Conservation (phyloP, 768 basidiomycete genomes). For the Aureoboletus auriporus region DNA sequence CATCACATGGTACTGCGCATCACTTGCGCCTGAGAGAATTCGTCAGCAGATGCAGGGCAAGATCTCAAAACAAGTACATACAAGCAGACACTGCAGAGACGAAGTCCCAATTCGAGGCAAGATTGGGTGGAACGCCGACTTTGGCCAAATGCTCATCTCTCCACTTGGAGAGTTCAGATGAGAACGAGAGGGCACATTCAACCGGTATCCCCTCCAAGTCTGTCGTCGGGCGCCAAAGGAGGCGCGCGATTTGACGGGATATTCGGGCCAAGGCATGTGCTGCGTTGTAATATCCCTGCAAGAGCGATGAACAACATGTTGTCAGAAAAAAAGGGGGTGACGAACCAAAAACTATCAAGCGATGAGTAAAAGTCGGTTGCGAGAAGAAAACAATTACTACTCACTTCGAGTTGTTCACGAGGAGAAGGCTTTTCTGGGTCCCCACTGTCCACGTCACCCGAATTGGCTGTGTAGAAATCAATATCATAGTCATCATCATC, state of each 20-base stretch:
- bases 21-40: constrained; percentile 57
- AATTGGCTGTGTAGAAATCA: constrained; percentile 79
- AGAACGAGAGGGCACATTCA: constrained; percentile 55
- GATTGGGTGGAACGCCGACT: constrained; percentile 85
- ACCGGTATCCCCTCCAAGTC: constrained; percentile 76
- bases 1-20: constrained; percentile 89
- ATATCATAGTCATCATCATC: constrained; percentile 90
- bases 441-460: constrained; percentile 44
- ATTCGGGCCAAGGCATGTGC: constrained; percentile 81
- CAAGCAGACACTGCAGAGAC: constrained; percentile 68
- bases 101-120: constrained; percentile 88
- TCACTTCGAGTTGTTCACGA: constrained; percentile 76
- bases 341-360: constrained; percentile 62
- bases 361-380: constrained; percentile 7
- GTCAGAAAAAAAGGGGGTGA: constrained; percentile 8
- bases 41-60: background rate
- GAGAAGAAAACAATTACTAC: constrained; percentile 12
- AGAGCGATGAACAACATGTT: constrained; percentile 3
- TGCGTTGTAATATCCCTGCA: constrained; percentile 78
- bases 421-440: constrained; percentile 57
- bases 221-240: constrained; percentile 75
- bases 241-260: constrained; percentile 75
- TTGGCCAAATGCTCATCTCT: constrained; percentile 66
- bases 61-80: constrained; percentile 23
- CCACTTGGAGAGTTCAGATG: constrained; percentile 63